Evolutionary conservation across 2,329 filamentous ascomycete genomes (phyloP).

Genomic region (Ilyonectria mors-panacis): DNA sequence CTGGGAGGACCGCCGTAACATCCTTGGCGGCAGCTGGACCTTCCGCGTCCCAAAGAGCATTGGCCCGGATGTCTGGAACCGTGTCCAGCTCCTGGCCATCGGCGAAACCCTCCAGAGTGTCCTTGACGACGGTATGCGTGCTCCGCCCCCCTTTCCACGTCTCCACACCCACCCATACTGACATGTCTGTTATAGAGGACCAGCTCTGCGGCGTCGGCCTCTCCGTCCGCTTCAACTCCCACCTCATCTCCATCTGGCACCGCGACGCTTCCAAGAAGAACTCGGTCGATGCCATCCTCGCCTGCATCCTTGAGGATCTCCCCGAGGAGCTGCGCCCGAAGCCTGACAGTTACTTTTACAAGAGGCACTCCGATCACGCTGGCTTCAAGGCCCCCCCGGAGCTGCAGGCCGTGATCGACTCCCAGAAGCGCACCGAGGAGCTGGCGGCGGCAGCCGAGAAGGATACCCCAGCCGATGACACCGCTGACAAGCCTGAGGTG

Average conservation of each 20-base stretch:
- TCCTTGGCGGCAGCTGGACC: constrained; percentile 90
- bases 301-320: constrained; percentile 81
- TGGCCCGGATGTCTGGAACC: constrained; percentile 83
- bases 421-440: constrained; percentile 65
- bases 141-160: constrained; percentile 4
- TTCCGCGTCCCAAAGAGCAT: constrained; percentile 87
- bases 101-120: constrained; percentile 84
- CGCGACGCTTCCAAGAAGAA: constrained; percentile 85
- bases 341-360: constrained; percentile 83
- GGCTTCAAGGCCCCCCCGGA: constrained; percentile 80
- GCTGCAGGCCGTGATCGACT: constrained; percentile 71
- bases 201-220: constrained; percentile 93
- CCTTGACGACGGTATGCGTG: constrained; percentile 74
- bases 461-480: constrained; percentile 36
- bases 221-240: constrained; percentile 89
- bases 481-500: constrained; percentile 43
- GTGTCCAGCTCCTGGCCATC: constrained; percentile 85
- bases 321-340: constrained; percentile 81
- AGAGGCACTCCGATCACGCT: constrained; percentile 89
- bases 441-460: constrained; percentile 40
- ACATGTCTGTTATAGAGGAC: constrained; percentile 68
- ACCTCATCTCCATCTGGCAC: constrained; percentile 94
- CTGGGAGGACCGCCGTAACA: constrained; percentile 90
- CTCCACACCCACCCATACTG: constrained; percentile 30
- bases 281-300: constrained; percentile 82